phyloP scores from a whole-genome alignment of 805 yeast species.

The Candida adriatica region DNA sequence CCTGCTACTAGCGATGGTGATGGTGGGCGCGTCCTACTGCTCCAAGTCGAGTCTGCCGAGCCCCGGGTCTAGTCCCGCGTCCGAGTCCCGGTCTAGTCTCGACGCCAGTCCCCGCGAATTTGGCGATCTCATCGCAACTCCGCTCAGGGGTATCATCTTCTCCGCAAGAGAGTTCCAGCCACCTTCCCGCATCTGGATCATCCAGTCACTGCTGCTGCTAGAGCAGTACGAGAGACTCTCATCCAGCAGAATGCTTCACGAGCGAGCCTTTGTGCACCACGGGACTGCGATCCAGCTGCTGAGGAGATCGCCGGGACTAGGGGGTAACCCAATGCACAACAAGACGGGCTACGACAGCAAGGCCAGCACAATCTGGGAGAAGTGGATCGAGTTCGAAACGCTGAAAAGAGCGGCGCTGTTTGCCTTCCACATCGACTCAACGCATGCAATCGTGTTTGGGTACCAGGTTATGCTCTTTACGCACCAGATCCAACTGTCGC shows the following conservation, averaged over 20 bases:
- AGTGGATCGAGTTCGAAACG: slow-evolving; percentile 78
- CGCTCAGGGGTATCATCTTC: slow-evolving; percentile 65
- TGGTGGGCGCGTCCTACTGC: slow-evolving; percentile 24
- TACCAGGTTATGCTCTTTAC: slow-evolving; percentile 55
- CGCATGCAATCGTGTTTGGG: slow-evolving; percentile 73
- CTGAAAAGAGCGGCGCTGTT: slow-evolving; percentile 72
- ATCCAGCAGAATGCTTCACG: slow-evolving; percentile 63
- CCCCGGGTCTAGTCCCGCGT: slow-evolving; percentile 13
- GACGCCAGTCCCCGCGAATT: slow-evolving; percentile 18
- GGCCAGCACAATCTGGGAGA: slow-evolving; percentile 38
- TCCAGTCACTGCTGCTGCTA: slow-evolving; percentile 66
- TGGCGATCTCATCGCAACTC: slow-evolving; percentile 32
- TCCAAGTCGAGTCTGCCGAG: slow-evolving; percentile 13
- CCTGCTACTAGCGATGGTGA: slow-evolving; percentile 45
- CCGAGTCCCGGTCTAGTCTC: slow-evolving; percentile 13
- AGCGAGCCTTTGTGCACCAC: slow-evolving; percentile 79
- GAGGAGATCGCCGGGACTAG: slow-evolving; percentile 68
- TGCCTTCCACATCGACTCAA: slow-evolving; percentile 76
- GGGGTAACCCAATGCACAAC: slow-evolving; percentile 51
- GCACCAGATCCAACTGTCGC: slow-evolving; percentile 52
- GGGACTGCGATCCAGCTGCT: slow-evolving; percentile 78
- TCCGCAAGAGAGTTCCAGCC: slow-evolving; percentile 66
- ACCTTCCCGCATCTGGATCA: slow-evolving; percentile 69
- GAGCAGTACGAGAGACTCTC: slow-evolving; percentile 77
- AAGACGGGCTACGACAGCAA: slow-evolving; percentile 22